phyloP scores from a whole-genome alignment of 352 stramenopile species.

The Phytophthora tentaculata region DNA sequence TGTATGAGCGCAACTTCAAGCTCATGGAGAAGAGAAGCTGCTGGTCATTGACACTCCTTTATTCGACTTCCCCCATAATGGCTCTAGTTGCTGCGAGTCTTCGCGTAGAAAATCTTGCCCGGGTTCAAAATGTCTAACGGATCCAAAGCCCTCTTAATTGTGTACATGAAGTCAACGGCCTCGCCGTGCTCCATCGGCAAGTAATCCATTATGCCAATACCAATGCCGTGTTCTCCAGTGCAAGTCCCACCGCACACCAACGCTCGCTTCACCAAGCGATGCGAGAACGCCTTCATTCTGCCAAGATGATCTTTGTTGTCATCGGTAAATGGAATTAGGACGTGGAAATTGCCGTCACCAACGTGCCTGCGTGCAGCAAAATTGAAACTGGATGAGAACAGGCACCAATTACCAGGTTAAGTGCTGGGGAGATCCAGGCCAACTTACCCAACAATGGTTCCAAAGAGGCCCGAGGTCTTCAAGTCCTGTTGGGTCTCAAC shows the following conservation, averaged over 20 bases:
- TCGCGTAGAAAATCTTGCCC: conserved; percentile 92
- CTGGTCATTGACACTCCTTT: no score
- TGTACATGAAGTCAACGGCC: conserved; percentile 91
- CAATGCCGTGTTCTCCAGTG: conserved; percentile 97
- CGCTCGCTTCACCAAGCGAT: conserved; percentile 75
- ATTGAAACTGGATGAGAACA: background rate
- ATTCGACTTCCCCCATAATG: no score
- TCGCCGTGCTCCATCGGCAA: conserved; percentile 90
- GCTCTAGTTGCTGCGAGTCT: background rate
- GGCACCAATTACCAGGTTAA: background rate
- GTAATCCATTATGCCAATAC: conserved; percentile 95
- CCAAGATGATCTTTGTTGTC: conserved; percentile 86
- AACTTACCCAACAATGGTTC: conserved; percentile 88
- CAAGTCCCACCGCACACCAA: conserved; percentile 93
- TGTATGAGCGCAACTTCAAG: background rate
- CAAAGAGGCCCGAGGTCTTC: conserved; percentile 80
- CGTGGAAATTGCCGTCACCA: conserved; percentile 98
- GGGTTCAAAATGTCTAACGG: conserved; percentile 97
- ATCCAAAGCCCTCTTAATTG: conserved; percentile 94
- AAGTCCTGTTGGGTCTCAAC: conserved; percentile 92
- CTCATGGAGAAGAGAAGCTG: no score
- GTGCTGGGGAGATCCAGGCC: background rate
- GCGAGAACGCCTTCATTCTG: conserved; percentile 88
- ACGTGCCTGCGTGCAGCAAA: conserved; percentile 58
- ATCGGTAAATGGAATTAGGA: conserved; percentile 91